Evolutionary conservation across 148 eudicot genomes (phyloP), one percentile per base, ranked within the genome.

Genomic region (Persicaria maculosa): DNA sequence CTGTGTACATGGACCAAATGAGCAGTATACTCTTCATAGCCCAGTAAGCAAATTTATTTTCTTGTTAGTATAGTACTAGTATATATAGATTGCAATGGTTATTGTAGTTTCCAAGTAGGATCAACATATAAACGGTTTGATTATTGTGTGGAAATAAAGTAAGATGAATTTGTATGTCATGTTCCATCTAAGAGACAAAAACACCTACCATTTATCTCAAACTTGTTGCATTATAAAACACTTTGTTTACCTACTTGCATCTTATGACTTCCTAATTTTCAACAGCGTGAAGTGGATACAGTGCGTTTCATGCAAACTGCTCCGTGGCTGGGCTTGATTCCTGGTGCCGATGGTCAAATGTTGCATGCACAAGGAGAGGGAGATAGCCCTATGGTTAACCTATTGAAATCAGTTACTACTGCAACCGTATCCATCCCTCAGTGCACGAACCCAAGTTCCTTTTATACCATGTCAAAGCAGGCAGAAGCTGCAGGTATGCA

Each of bases 401-500:
- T 95, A 76, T 86, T 90, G 78, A 95, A 90, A 81, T 95, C 97
- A 64, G 84, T 89, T 50, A 84, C 91, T 76, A 78, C 93, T 84
- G 91, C 93, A n/a, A 76, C 80, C 69, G 85, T 83, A 68, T 88
- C 98, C 72, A 82, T 81, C 68, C 88, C 90, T 64, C 81, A 80
- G 69, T 81, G 87, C 80, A 59, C 86, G 75, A 92, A 92, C 80
- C 88, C 92, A 65, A 76, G 89, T 74, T 79, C 92, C 80, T 87
- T 95, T 68, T 81, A 88, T 81, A 88, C 90, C 80, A 80, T 95
- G 81, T 85, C 97, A 77, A 87, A 93, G 80, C 98, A 95, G 84
- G 97, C 98, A 59, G 97, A 95, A 90, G 98, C 98, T 85, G 97
- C 98, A 75, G 98, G 98, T 91, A 81, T 46, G 80, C 4, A 47